Evolutionary conservation across 163 green algal genomes (phyloP).

Genomic region (Prototheca cutis): DNA sequence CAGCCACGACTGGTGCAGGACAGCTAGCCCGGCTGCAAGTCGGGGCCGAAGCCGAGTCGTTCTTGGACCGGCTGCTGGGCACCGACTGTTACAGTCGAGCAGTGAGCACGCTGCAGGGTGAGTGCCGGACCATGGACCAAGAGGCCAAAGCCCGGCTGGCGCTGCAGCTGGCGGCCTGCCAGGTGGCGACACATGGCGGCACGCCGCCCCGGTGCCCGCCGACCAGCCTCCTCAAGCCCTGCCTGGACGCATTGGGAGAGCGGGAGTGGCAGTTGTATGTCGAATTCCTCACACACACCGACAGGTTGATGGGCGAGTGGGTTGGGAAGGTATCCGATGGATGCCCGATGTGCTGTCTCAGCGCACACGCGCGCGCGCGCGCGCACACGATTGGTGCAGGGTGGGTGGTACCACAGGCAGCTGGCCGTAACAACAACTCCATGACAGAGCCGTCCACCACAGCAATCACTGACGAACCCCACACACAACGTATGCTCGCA

Average conservation of each 20-base stretch:
- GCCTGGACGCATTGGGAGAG: slow-evolving; percentile 21
- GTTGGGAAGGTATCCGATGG: no score
- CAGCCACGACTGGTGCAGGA: no score
- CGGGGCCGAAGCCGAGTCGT: slow-evolving; percentile 10
- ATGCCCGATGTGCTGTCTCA: no score
- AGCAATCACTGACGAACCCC: no score
- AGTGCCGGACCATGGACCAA: slow-evolving; percentile 29
- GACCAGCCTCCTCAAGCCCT: slow-evolving; percentile 23
- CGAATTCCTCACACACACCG: slow-evolving; percentile 34
- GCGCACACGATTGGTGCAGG: no score
- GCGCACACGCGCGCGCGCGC: no score
- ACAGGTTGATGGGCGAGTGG: no score
- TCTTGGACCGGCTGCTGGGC: slow-evolving; percentile 29
- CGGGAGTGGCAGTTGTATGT: slow-evolving; percentile 22
- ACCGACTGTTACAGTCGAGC: slow-evolving; percentile 33
- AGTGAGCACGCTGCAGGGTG: slow-evolving; percentile 12
- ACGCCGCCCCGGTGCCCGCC: slow-evolving; percentile 18
- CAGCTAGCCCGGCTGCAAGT: slow-evolving; percentile 1
- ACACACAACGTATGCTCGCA: no score
- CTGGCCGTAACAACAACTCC: no score
- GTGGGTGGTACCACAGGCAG: no score
- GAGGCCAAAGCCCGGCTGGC: slow-evolving; percentile 31
- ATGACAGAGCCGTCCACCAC: no score
- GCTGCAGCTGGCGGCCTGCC: slow-evolving; percentile 28
- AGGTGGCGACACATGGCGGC: slow-evolving; percentile 28